phyloP scores from a whole-genome alignment of 1,284 basidiomycete species.

The Calocybe gambosa region DNA sequence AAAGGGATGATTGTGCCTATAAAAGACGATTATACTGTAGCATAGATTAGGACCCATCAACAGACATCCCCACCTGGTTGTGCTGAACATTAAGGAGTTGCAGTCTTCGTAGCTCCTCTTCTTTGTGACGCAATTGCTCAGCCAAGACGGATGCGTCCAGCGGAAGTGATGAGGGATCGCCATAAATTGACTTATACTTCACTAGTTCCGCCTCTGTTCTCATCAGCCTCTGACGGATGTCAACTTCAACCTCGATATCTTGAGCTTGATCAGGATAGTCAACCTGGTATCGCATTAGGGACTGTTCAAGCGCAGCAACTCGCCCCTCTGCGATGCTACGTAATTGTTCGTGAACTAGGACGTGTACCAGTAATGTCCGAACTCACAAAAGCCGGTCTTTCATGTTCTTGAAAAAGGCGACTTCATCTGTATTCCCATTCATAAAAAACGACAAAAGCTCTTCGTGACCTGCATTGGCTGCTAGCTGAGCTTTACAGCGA shows the following conservation, averaged over 20 bases:
- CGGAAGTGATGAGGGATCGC: conserved; percentile 42
- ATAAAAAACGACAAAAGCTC: conserved; percentile 71
- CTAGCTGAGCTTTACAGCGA: conserved; percentile 72
- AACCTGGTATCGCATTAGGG: conserved; percentile 37
- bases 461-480: conserved; percentile 66
- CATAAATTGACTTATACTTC: conserved; percentile 59
- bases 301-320: conserved; percentile 44
- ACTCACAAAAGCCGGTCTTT: conserved; percentile 56
- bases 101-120: conserved; percentile 55
- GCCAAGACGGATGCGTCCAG: conserved; percentile 47
- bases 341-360: background rate
- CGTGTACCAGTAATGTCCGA: conserved; percentile 5
- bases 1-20: conserved; percentile 73
- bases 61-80: conserved; percentile 34
- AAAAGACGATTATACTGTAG: background rate
- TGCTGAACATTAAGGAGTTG: conserved; percentile 51
- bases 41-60: background rate
- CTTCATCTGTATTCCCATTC: conserved; percentile 49
- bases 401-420: conserved; percentile 59
- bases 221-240: conserved; percentile 47
- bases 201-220: conserved; percentile 43
- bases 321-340: conserved; percentile 50
- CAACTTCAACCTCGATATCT: conserved; percentile 45
- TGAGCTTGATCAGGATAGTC: conserved; percentile 44
- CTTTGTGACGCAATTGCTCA: conserved; percentile 55